Base-by-base conservation (phyloP, 768 basidiomycete genomes). In the Cystofilobasidium capitatum region DNA sequence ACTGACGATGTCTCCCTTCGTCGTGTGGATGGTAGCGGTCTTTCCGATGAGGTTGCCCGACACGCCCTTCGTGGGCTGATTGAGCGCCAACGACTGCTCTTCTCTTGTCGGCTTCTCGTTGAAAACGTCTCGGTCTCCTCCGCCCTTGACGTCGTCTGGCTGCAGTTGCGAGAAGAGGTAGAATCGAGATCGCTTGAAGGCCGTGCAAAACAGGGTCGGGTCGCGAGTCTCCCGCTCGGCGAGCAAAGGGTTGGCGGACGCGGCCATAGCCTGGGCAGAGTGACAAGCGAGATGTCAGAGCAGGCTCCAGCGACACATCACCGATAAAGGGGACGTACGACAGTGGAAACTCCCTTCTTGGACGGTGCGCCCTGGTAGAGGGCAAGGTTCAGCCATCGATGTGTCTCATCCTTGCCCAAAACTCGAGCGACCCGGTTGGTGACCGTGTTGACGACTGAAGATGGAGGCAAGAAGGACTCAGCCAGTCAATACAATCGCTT, bases 51-150 rank as follows among this genome's bases (percentile, higher is more conserved):
- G 84, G 83, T 66, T 71, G 12, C 39, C 54, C 24, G 24, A 37
- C 10, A 65, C 79, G 76, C 72, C 78, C 79, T 70, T 81, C 40
- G 70, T 71, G 1, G 76, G 71, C 47, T 73, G 72, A 12, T 76
- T 62, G 0, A 75, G 69, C 3, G 91, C 91, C 58, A 93, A 84
- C 36, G 84, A 87, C 76, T 91, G 92, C 74, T 99, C 96, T 75
- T 98, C 96, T 60, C 92, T 84, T 0, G 94, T 98, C 2, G 96
- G 96, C 55, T 88, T 83, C 78, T 99, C 96, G 77, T 99, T 99
- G 83, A 97, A 98, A 64, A 99, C 86, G 72, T 99, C 96, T 66
- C 96, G 86, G 71, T 98, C 94, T 10, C 78, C 80, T 36, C 85
- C 85, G 1, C 84, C 83, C 77, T 89, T 93, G 75, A 82, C 85